Base-by-base conservation (phyloP, 23 red algal species). In the Gracilaria caudata region DNA sequence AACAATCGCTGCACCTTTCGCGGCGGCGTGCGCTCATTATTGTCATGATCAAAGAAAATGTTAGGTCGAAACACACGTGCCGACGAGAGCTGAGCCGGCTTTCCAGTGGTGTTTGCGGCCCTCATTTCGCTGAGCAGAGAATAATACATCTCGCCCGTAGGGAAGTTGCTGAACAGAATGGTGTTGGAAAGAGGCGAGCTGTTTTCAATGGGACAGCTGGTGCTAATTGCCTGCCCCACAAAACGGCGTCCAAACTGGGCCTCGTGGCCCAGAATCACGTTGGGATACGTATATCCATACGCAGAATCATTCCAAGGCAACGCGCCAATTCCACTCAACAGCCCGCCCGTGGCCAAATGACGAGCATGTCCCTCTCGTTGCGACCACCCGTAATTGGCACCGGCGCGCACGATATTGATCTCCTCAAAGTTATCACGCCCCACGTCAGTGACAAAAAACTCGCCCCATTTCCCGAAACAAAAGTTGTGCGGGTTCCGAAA, bases 401-500 rank as follows among this genome's bases (percentile, higher is more conserved):
- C 81, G 13, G 58, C 4, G 11, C 39, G 30, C 10, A 86, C 49
- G 3, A 86, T 86, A 54, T 86, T 73, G 20, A 86, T 68, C 65
- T 86, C 81, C 41, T 86, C 81, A 54, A 86, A 38, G 43, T 86
- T 86, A 49, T 86, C 81, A 21, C 81, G 58, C 16, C 81, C 81
- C 11, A 73, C 81, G 68, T 86, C 81, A 4, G 61, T 61, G 19
- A 71, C 81, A 72, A 86, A 86, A 11, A 86, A 24, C 41, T 47
- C 59, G 34, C 65, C 63, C 38, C 65, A 34, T 26, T 51, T 43
- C 6, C 81, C 49, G 38, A 86, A 70, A 33, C 81, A 86, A 12
- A 86, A 29, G 37, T 86, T 86, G 63, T 86, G 81, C n/a, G 81
- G 81, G 38, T 86, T 86, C 13, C 81, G 59, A 23, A 86, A 86